Evolutionary conservation across 1,139 yeast genomes (phyloP).

Genomic region (Sugiyamaella sp.): DNA sequence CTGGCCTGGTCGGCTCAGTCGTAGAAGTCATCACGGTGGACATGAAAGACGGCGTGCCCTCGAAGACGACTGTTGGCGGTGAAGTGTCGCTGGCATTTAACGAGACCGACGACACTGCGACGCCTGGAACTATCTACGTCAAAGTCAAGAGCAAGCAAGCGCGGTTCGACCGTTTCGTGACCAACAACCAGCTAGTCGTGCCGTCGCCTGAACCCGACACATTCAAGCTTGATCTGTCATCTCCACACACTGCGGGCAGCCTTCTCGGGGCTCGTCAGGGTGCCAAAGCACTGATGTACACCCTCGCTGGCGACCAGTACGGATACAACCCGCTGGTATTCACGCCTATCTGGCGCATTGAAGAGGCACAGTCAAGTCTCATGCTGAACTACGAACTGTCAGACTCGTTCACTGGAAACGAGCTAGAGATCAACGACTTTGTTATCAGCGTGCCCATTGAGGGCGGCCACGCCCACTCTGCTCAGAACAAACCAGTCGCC

Average conservation of each 20-base stretch:
- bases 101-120: slow-evolving; percentile 45
- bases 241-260: slow-evolving; percentile 21
- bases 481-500: slow-evolving; percentile 89
- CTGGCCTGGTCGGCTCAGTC: slow-evolving; percentile 73
- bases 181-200: slow-evolving; percentile 32
- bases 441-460: slow-evolving; percentile 60
- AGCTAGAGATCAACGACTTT: slow-evolving; percentile 54
- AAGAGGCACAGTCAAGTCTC: slow-evolving; percentile 79
- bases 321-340: slow-evolving; percentile 64
- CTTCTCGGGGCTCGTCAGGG: slow-evolving; percentile 26
- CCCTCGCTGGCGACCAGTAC: slow-evolving; percentile 10
- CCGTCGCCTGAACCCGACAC: slow-evolving; percentile 19
- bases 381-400: slow-evolving; percentile 69
- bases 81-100: slow-evolving; percentile 74
- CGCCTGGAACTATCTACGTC: slow-evolving; percentile 23
- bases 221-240: slow-evolving; percentile 22
- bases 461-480: slow-evolving; percentile 60
- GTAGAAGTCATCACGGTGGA: slow-evolving; percentile 81
- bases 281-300: slow-evolving; percentile 52
- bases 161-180: slow-evolving; percentile 27
- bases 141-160: slow-evolving; percentile 24
- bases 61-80: slow-evolving; percentile 67
- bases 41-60: slow-evolving; percentile 64
- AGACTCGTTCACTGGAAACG: slow-evolving; percentile 50
- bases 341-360: slow-evolving; percentile 88